Evolutionary conservation across 371 early-diverging fungal species (phyloP).

Genomic region (Mortierella polycephala): DNA sequence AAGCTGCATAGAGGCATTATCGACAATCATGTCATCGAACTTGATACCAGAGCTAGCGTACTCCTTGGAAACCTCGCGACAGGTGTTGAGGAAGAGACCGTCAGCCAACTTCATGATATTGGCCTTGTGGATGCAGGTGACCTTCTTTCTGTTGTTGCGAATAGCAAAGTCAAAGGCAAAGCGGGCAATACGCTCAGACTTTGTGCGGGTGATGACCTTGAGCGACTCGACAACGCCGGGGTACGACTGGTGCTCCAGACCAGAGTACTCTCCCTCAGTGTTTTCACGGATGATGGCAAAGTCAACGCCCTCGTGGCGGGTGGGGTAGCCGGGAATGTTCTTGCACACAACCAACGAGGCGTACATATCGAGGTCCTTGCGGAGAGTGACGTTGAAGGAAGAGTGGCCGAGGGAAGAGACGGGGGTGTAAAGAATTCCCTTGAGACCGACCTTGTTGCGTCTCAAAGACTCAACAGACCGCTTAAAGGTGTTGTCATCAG

Average conservation of each 20-base stretch:
- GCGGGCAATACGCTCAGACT: constrained; percentile 97
- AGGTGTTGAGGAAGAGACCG: constrained; percentile 95
- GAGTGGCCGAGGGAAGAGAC: constrained; percentile 85
- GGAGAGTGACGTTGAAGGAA: constrained; percentile 94
- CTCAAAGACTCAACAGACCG: constrained; percentile 90
- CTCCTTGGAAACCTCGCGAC: constrained; percentile 93
- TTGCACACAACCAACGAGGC: constrained; percentile 89
- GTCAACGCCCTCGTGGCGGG: constrained; percentile 92
- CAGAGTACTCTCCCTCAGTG: constrained; percentile 99
- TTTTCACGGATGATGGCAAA: constrained; percentile 98
- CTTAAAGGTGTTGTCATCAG: constrained; percentile 78
- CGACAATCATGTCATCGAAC: constrained; percentile 98
- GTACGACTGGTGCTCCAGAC: constrained; percentile 96
- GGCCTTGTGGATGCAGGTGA: constrained; percentile 98
- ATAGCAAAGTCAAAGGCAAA: constrained; percentile 98
- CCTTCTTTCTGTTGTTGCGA: constrained; percentile 95
- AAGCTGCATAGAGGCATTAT: constrained; percentile 98
- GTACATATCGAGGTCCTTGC: constrained; percentile 97
- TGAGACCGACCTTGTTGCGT: constrained; percentile 95
- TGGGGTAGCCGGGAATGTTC: constrained; percentile 83
- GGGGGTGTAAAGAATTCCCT: constrained; percentile 97
- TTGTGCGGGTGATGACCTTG: constrained; percentile 93
- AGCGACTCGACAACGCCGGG: constrained; percentile 98
- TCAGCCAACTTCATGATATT: constrained; percentile 99
- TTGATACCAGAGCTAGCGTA: constrained; percentile 89